phyloP scores from a whole-genome alignment of 1,284 basidiomycete species.

The Phellinidium pouzarii region DNA sequence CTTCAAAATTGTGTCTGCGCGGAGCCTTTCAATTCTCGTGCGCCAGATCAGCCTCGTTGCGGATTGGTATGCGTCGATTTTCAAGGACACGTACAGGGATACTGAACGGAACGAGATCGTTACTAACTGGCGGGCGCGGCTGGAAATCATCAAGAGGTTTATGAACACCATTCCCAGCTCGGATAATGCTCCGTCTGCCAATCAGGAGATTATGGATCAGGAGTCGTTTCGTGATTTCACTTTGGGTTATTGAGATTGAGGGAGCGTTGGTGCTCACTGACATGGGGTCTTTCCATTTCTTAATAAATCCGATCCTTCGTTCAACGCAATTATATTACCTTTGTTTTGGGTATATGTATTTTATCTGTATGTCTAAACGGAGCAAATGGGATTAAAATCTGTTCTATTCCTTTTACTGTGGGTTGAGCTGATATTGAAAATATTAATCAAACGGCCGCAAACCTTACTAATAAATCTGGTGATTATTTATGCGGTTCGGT shows the following conservation, averaged over 20 bases:
- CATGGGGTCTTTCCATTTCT: neutral
- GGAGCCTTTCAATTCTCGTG: slow-evolving; percentile 75
- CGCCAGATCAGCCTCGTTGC: slow-evolving; percentile 81
- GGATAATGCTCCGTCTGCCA: slow-evolving; percentile 20
- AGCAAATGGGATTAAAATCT: no score
- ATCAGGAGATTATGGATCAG: slow-evolving; percentile 30
- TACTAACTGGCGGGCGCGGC: slow-evolving; percentile 82
- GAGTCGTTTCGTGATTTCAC: slow-evolving; percentile 36
- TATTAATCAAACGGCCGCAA: no score
- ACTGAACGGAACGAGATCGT: slow-evolving; percentile 70
- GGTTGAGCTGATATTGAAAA: no score
- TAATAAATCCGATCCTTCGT: neutral
- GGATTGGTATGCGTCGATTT: slow-evolving; percentile 85
- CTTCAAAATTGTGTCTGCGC: slow-evolving; percentile 88
- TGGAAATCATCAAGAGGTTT: slow-evolving; percentile 73
- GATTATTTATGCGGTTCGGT: no score
- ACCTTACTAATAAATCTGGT: no score
- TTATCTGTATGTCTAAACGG: no score
- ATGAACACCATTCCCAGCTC: slow-evolving; percentile 28
- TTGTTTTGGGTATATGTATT: no score
- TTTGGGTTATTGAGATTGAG: slow-evolving; percentile 25
- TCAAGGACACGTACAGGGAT: slow-evolving; percentile 66
- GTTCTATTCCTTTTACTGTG: no score
- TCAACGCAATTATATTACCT: neutral
- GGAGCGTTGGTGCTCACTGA: neutral